These are phyloP conservation scores for Leccinum truebloodii DNA, from an alignment of 768 basidiomycete species.

Conservation along the genomic window DNA sequence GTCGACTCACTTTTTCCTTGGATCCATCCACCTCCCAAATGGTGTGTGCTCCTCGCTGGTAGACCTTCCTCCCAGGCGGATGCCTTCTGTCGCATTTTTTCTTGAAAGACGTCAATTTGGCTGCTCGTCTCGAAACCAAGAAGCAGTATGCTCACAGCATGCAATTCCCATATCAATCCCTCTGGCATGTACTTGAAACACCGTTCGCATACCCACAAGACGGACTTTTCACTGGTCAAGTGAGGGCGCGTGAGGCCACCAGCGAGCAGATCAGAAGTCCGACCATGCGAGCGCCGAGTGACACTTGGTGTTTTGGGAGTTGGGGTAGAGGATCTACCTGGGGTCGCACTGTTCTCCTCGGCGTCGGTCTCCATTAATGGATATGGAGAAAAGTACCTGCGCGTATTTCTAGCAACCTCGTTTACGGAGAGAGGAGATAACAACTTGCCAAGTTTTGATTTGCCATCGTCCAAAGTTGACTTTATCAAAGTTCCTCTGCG, in stretches of 20 bases:
- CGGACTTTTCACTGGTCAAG: constrained; percentile 46
- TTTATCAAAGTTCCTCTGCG: constrained; percentile 81
- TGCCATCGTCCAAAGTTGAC: constrained; percentile 85
- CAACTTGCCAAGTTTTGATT: constrained; percentile 80
- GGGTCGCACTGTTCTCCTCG: constrained; percentile 43
- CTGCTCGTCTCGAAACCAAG: constrained; percentile 4
- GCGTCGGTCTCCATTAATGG: constrained; percentile 70
- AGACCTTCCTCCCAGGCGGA: constrained; percentile 90
- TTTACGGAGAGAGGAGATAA: constrained; percentile 1
- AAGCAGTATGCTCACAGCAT: constrained; percentile 46
- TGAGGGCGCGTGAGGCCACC: constrained; percentile 57
- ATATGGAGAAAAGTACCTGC: constrained; percentile 94
- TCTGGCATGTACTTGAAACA: constrained; percentile 98
- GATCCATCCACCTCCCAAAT: constrained; percentile 98
- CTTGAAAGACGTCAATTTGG: constrained; percentile 40
- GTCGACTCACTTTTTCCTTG: constrained; percentile 64
- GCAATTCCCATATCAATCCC: constrained; percentile 66
- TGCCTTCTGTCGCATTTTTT: constrained; percentile 64
- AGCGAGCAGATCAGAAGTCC: constrained; percentile 72
- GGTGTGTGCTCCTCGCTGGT: constrained; percentile 82
- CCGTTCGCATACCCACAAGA: constrained; percentile 83
- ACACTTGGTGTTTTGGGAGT: constrained; percentile 51
- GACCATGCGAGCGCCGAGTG: constrained; percentile 61
- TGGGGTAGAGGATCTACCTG: constrained; percentile 26
- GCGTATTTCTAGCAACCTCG: not conserved